These are phyloP conservation scores for Pythium sukuiense DNA, from an alignment of 352 stramenopile genomes.

Conservation along the genomic window DNA sequence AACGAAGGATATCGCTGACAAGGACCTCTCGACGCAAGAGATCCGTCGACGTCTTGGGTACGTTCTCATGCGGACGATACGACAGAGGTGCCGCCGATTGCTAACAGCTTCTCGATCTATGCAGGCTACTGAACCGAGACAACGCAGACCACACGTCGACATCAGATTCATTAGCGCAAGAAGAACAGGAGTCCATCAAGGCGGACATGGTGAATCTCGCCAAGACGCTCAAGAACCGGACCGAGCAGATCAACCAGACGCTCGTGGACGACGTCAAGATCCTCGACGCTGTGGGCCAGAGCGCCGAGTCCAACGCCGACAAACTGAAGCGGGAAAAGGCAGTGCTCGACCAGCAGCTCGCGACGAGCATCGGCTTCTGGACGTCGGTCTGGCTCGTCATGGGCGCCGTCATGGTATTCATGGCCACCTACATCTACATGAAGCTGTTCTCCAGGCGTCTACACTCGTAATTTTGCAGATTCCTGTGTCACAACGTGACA, in stretches of 20 bases:
- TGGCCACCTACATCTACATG: constrained; percentile 79
- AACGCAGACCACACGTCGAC: constrained; percentile 27
- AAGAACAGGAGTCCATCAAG: constrained; percentile 72
- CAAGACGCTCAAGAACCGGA: constrained; percentile 69
- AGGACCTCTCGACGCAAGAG: constrained; percentile 55
- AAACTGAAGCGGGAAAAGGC: constrained; percentile 62
- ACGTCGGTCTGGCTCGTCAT: constrained; percentile 70
- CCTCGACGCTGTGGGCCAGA: constrained; percentile 68
- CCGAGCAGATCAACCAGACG: constrained; percentile 74
- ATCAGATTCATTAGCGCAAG: constrained; percentile 44
- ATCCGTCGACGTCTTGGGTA: constrained; percentile 64
- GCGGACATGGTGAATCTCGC: constrained; percentile 76
- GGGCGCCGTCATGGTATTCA: constrained; percentile 58
- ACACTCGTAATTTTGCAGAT: constrained; percentile 6
- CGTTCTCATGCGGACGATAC: neutral
- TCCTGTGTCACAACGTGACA: neutral
- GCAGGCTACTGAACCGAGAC: constrained; percentile 43
- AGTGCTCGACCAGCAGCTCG: constrained; percentile 62
- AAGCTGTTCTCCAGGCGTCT: constrained; percentile 64
- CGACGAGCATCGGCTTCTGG: constrained; percentile 74
- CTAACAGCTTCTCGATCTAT: neutral
- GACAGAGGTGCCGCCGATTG: too few species aligned
- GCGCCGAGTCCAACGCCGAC: constrained; percentile 62
- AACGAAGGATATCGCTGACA: constrained; percentile 26
- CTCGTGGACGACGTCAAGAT: constrained; percentile 73